Percentiles rank a stretch among this genome's conserved stretches.
Evolutionary conservation across 192 early-diverging fungal genomes (phyloP).

Genomic region (Entrophospora sp.): DNA sequence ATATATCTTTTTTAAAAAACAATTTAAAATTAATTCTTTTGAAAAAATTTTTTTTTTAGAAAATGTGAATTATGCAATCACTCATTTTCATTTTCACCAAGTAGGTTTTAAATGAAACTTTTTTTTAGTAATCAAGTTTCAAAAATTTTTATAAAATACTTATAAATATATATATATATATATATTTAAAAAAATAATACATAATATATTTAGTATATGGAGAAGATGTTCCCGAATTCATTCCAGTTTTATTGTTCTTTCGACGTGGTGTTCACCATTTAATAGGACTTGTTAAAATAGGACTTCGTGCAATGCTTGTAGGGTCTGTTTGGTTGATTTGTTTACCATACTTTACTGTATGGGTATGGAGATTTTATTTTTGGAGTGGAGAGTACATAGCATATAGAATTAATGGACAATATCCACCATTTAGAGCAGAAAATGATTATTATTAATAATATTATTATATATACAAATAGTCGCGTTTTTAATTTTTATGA

Average conservation of each 20-base stretch:
- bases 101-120: constrained; percentile 36
- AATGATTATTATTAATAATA: constrained; percentile 14
- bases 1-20: background rate
- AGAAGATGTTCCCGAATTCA: constrained; percentile 59
- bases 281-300: constrained; percentile 28
- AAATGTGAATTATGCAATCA: constrained; percentile 90
- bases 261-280: constrained; percentile 41
- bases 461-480: background rate
- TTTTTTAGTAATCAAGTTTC: background rate
- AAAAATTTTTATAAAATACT: background rate
- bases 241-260: constrained; percentile 53
- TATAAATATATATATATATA: background rate
- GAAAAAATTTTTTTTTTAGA: constrained; percentile 31
- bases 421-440: constrained; percentile 10
- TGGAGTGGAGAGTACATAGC: constrained; percentile 59
- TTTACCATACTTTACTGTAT: constrained; percentile 74
- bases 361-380: constrained; percentile 80
- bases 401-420: constrained; percentile 27
- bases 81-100: constrained; percentile 74
- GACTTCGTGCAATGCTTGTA: constrained; percentile 58
- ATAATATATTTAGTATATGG: constrained; percentile 41
- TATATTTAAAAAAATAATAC: background rate
- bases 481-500: no score
- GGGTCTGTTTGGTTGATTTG: constrained; percentile 67
- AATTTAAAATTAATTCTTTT: background rate